A percentile compares a stretch with the other conserved stretches of the same genome.
Conservation (phyloP, 768 basidiomycete species). For the Phaeolepiota aurea region DNA sequence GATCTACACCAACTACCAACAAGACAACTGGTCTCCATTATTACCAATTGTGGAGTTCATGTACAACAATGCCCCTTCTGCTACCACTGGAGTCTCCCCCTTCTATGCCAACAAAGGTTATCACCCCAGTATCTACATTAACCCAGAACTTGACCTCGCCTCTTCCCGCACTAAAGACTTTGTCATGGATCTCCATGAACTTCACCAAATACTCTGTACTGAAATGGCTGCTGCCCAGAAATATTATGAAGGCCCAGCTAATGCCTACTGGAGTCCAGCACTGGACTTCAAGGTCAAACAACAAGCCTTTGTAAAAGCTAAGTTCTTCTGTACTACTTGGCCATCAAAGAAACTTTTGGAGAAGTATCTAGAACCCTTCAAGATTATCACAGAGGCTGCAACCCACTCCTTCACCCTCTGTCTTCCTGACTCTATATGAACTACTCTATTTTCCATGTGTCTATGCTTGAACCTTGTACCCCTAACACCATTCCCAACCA, state of each 20-base stretch:
- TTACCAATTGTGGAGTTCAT: neutral
- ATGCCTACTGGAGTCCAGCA: neutral
- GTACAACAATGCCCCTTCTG: too few species aligned
- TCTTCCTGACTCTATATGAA: slow-evolving; percentile 10
- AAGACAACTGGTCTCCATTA: neutral
- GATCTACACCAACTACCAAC: neutral
- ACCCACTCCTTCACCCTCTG: slow-evolving; percentile 12
- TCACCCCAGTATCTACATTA: neutral
- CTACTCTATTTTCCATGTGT: slow-evolving; percentile 15
- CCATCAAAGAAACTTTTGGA: slow-evolving; percentile 4
- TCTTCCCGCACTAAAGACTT: neutral
- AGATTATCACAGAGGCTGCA: slow-evolving; percentile 11
- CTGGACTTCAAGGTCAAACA: slow-evolving; percentile 1
- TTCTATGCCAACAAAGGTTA: slow-evolving; percentile 3
- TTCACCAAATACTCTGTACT: neutral
- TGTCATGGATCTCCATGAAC: neutral
- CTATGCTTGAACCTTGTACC: slow-evolving; percentile 3
- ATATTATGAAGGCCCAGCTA: neutral
- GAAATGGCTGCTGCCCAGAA: neutral
- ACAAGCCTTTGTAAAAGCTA: slow-evolving; percentile 9
- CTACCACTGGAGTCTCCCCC: too few species aligned
- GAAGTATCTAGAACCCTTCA: slow-evolving; percentile 11
- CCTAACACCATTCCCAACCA: neutral
- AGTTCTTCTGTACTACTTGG: neutral
- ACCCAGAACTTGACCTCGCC: neutral